Percentiles rank a stretch among this genome's conserved stretches.
Evolutionary conservation across 768 basidiomycete species (phyloP).

Genomic region (Lyophyllum atratum): DNA sequence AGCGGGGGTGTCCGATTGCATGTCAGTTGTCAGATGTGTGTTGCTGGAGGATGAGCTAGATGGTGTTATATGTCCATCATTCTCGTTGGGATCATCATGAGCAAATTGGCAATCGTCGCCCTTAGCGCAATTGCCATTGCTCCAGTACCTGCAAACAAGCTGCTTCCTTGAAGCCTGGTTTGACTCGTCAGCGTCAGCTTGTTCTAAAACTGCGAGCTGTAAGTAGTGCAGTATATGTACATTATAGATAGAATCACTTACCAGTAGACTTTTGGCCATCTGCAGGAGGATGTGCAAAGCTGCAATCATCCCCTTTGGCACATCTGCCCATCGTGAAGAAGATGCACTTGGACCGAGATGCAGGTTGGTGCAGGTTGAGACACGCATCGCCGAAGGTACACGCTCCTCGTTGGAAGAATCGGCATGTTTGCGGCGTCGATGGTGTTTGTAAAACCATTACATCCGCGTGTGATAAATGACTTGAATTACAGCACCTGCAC

Average conservation of each 20-base stretch:
- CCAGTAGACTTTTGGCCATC: not conserved
- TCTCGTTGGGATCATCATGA: conserved; percentile 1
- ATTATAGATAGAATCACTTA: not conserved
- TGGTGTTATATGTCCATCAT: not conserved
- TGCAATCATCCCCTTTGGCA: conserved; percentile 15
- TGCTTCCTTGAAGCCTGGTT: not conserved
- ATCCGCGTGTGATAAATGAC: not conserved
- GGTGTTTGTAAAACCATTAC: not conserved
- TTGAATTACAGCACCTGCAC: not conserved
- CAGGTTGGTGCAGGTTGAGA: conserved; percentile 10
- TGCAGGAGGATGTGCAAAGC: conserved; percentile 10
- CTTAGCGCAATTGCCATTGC: conserved; percentile 6
- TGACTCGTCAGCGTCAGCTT: not conserved
- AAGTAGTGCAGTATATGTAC: not conserved
- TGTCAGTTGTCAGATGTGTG: not conserved
- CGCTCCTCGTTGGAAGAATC: conserved; percentile 9
- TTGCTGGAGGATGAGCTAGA: not conserved
- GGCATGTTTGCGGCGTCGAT: conserved; percentile 7
- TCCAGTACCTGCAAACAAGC: conserved; percentile 12
- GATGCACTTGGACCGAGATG: conserved; percentile 11
- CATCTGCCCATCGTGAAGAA: conserved; percentile 18
- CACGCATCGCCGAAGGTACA: conserved; percentile 13
- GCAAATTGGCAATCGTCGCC: conserved; percentile 12
- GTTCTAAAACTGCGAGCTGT: not conserved
- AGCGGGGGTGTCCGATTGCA: not conserved